Conservation (phyloP, 176 grass and related monocot species). For the Ensete ventricosum region DNA sequence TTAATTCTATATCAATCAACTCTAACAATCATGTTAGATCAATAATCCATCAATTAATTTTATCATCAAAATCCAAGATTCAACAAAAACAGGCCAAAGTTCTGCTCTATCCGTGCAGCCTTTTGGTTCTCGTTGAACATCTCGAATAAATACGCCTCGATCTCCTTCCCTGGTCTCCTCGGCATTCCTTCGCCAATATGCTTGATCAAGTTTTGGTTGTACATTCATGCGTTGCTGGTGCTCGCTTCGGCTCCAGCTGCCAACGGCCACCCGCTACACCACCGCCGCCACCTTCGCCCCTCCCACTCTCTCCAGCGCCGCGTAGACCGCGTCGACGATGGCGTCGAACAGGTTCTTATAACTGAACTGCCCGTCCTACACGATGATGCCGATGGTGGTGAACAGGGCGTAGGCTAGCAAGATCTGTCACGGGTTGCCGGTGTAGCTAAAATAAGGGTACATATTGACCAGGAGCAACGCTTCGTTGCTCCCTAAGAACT, state of each 20-base stretch:
- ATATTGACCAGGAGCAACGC: constrained; percentile 49
- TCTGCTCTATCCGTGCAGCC: constrained; percentile 36
- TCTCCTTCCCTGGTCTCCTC: constrained; percentile 26
- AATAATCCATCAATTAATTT: neutral
- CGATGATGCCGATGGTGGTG: constrained; percentile 21
- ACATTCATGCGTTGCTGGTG: constrained; percentile 31
- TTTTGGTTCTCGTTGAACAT: constrained; percentile 88
- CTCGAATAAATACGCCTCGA: constrained; percentile 58
- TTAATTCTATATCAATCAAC: too few species aligned
- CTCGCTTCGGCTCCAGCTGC: constrained; percentile 20
- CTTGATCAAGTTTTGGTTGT: constrained; percentile 66
- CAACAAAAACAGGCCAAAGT: constrained; percentile 56
- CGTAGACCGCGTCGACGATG: constrained; percentile 48
- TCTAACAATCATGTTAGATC: too few species aligned
- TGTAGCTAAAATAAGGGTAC: constrained; percentile 56
- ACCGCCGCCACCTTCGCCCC: constrained; percentile 30
- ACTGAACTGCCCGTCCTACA: constrained; percentile 41
- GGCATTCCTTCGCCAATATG: constrained; percentile 51
- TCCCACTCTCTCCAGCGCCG: constrained; percentile 32
- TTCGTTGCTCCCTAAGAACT: constrained; percentile 33
- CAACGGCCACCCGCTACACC: constrained; percentile 62
- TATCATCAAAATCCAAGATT: too few species aligned
- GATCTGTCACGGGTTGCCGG: constrained; percentile 14
- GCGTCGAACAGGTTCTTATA: constrained; percentile 78
- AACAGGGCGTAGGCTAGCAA: constrained; percentile 54